Conservation (phyloP, 1,284 basidiomycete genomes). For the Cryptococcus deneoformans region DNA sequence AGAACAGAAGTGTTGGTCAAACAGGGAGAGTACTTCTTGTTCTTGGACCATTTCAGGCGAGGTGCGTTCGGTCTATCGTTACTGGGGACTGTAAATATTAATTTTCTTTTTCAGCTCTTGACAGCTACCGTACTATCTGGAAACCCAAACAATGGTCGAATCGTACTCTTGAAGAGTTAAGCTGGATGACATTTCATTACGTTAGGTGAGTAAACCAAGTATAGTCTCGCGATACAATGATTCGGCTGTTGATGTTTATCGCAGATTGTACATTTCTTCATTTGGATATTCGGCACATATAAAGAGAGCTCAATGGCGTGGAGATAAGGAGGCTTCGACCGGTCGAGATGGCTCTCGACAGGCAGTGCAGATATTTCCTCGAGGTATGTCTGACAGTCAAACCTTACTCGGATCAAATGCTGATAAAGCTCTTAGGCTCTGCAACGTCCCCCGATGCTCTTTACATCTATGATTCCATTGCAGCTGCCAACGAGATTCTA, state of each 20-base stretch:
- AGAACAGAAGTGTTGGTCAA: constrained; percentile 46
- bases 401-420: not conserved
- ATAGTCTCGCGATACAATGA: not conserved
- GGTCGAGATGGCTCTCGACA: constrained; percentile 10
- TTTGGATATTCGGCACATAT: constrained; percentile 53
- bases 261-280: constrained; percentile 46
- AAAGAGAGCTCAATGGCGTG: constrained; percentile 42
- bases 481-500: constrained; percentile 48
- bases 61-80: constrained; percentile 12
- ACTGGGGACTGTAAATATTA: not conserved
- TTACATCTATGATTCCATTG: constrained; percentile 48
- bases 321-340: constrained; percentile 26
- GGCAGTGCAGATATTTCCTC: constrained; percentile 29
- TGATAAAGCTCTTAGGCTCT: constrained; percentile 21
- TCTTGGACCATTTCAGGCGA: constrained; percentile 43
- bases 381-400: constrained; percentile 16
- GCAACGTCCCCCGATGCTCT: constrained; percentile 47
- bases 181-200: constrained; percentile 48
- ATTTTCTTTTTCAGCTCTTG: constrained; percentile 18
- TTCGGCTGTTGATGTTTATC: not conserved
- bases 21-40: constrained; percentile 51
- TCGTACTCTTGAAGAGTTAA: constrained; percentile 29
- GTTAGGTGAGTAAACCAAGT: constrained; percentile 28
- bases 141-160: constrained; percentile 26
- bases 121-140: constrained; percentile 26